Evolutionary conservation across 2,329 filamentous ascomycete genomes (phyloP).

Genomic region (Cryphonectria radicalis): DNA sequence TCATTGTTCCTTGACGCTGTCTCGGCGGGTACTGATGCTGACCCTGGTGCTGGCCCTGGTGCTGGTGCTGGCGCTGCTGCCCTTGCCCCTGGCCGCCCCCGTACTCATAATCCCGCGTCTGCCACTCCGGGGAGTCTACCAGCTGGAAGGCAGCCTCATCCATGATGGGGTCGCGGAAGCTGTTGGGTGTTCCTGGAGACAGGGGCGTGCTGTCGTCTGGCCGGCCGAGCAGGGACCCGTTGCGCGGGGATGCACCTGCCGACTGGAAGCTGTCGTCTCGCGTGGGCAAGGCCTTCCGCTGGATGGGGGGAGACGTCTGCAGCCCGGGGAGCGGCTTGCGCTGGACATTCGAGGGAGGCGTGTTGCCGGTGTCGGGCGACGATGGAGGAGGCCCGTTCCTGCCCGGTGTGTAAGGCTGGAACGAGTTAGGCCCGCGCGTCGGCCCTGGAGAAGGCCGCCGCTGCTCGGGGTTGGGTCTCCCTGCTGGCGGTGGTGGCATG

Average conservation of each 20-base stretch:
- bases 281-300: constrained; percentile 57
- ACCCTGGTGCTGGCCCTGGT: constrained; percentile 6
- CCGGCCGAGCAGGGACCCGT: constrained; percentile 37
- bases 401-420: constrained; percentile 22
- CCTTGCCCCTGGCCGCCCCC: constrained; percentile 29
- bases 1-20: constrained; percentile 44
- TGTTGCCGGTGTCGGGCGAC: constrained; percentile 18
- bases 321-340: constrained; percentile 21
- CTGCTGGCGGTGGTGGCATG: constrained; percentile 35
- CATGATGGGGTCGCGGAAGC: constrained; percentile 46
- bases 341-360: constrained; percentile 25
- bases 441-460: constrained; percentile 24
- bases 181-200: constrained; percentile 44
- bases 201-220: constrained; percentile 44
- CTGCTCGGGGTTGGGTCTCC: constrained; percentile 21
- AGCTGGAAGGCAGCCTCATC: constrained; percentile 55
- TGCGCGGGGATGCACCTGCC: constrained; percentile 16
- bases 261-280: constrained; percentile 34
- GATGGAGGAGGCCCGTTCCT: constrained; percentile 14
- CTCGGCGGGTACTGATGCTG: constrained; percentile 18
- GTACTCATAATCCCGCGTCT: constrained; percentile 30
- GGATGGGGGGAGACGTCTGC: constrained; percentile 44
- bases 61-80: background rate
- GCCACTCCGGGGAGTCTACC: constrained; percentile 43
- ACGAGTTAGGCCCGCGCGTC: constrained; percentile 18